Base-by-base conservation (phyloP, 441 rosid species). In the Syzygium malaccense region DNA sequence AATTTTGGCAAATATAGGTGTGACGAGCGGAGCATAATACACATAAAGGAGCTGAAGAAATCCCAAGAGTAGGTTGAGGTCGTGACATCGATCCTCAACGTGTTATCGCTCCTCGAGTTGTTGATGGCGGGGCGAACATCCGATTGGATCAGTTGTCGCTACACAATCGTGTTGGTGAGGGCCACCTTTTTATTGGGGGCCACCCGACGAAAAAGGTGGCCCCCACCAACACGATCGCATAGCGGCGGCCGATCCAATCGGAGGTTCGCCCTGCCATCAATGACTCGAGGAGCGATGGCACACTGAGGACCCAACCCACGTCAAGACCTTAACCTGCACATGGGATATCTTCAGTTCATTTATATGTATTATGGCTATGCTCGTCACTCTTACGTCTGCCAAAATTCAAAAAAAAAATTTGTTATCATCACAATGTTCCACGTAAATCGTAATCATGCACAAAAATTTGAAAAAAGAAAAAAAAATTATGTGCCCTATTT, bases 151-250 rank as follows among this genome's bases (percentile, higher is more conserved):
- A 4, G 14, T 7, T 0, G 0, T 2, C 1, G 1, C 14, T 19
- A 1, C 1, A 0, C 0, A 0, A 68, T 19, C 0, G 4, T 68
- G 14, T 68, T 33, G 3, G 28, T 0, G 0, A 0, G 28, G 48
- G 48, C 48, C 2, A 45, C 48, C 48, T 7, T 45, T 45, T 45
- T 45, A 9, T 7, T 8, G 48, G 48, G 48, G 48, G 48, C 48
- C 9, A 45, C 48, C 2, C 48, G 48, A 45, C 9, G 2, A 45
- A 45, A 45, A 45, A 45, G 9, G 48, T 45, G 48, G 48, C 48
- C 48, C 48, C 0, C 0, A 0, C 49, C 3, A 33, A 68, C 14
- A 68, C 8, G 0, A 19, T 68, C 1, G 0, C 0, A 1, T 1
- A 19, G 14, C 1, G 1, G 8, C 0, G 0, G 25, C 48, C 4